Conservation (phyloP, 768 basidiomycete genomes). For the Trametes maxima region DNA sequence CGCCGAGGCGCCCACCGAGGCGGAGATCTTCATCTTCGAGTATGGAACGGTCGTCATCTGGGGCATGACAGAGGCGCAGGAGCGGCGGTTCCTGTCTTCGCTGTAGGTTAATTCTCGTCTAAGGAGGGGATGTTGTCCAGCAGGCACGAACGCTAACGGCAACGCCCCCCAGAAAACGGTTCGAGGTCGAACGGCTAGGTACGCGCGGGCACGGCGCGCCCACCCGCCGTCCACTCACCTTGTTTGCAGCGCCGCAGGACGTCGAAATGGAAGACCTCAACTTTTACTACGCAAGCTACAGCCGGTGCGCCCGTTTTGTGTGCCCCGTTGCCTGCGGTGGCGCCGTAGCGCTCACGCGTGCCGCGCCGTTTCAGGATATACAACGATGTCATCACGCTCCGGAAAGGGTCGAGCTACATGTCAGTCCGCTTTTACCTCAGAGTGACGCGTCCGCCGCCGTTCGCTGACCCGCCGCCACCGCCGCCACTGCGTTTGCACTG, state of each 20-base stretch:
- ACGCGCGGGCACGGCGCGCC: constrained; percentile 23
- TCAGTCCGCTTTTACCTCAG: constrained; percentile 41
- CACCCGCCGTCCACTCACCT: background rate
- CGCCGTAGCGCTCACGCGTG: constrained; percentile 11
- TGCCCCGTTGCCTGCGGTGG: background rate
- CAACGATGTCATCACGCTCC: constrained; percentile 95
- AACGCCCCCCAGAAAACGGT: constrained; percentile 68
- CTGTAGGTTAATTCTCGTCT: constrained; percentile 58
- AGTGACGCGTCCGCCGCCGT: constrained; percentile 17
- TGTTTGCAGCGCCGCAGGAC: constrained; percentile 71
- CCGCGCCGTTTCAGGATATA: constrained; percentile 63
- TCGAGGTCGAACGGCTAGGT: constrained; percentile 89
- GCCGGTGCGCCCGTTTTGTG: constrained; percentile 53
- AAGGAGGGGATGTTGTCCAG: background rate
- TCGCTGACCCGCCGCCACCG: constrained; percentile 8
- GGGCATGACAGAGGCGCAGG: constrained; percentile 96
- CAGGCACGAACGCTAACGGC: constrained; percentile 2
- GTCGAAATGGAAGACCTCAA: constrained; percentile 97
- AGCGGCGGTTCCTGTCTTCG: constrained; percentile 86
- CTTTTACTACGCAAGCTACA: constrained; percentile 96
- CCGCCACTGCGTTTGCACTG: constrained; percentile 34
- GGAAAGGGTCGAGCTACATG: constrained; percentile 96
- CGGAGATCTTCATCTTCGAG: constrained; percentile 91
- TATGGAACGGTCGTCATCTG: constrained; percentile 97
- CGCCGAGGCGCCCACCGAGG: constrained; percentile 63